Evolutionary conservation across 1,139 yeast species (phyloP).

Genomic region (Sugiyamaella neomexicana): DNA sequence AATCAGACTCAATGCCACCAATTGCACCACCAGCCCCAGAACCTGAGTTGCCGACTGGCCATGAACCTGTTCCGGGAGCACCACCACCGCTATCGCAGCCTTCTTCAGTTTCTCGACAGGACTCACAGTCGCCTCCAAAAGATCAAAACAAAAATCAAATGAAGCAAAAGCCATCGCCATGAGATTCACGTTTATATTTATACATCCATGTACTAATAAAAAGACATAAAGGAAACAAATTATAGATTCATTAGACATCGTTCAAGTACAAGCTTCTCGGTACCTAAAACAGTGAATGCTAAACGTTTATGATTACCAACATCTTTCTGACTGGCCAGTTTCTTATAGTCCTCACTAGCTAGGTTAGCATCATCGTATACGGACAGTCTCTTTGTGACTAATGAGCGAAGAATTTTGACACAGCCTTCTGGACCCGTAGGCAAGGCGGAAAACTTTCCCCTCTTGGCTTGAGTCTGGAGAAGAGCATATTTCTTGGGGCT

Average conservation of each 20-base stretch:
- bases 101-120: background rate
- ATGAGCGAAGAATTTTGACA: slow-evolving; percentile 23
- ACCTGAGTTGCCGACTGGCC: background rate
- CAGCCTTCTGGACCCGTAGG: slow-evolving; percentile 23
- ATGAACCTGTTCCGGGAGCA: background rate
- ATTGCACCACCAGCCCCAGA: slow-evolving; percentile 9
- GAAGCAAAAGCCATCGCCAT: background rate
- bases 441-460: slow-evolving; percentile 25
- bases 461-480: slow-evolving; percentile 28
- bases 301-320: slow-evolving; percentile 23
- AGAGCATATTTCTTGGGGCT: slow-evolving; percentile 28
- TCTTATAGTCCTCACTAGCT: slow-evolving; percentile 33
- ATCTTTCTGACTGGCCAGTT: slow-evolving; percentile 24
- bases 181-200: slow-evolving; percentile 3
- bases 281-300: slow-evolving; percentile 36
- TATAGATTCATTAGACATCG: slow-evolving; percentile 19
- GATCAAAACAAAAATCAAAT: no score
- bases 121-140: background rate
- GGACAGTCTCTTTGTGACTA: slow-evolving; percentile 30
- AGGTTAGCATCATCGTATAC: slow-evolving; percentile 37
- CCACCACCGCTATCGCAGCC: background rate
- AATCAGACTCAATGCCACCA: slow-evolving; percentile 3
- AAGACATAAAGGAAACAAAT: background rate
- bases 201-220: background rate
- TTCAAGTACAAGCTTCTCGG: slow-evolving; percentile 40